Conservation (phyloP, 371 early-diverging fungal genomes). For the Synchytrium microbalum region DNA sequence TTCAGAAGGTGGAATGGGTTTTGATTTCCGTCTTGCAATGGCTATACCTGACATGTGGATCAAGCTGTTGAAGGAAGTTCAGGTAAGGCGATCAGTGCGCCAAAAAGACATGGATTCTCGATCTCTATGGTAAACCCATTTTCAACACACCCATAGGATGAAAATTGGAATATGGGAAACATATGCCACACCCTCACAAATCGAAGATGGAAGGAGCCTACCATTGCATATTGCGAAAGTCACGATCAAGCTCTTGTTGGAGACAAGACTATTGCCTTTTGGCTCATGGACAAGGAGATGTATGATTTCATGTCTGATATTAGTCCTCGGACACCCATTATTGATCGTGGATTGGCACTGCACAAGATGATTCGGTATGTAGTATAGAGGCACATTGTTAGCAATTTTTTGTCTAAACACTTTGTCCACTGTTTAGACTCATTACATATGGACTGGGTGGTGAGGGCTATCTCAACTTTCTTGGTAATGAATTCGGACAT, state of each 20-base stretch:
- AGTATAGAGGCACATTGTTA: background rate
- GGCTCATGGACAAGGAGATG: slow-evolving; percentile 99
- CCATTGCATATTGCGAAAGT: slow-evolving; percentile 88
- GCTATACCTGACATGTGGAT: slow-evolving; percentile 99
- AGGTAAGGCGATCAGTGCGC: slow-evolving; percentile 12
- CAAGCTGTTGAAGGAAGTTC: slow-evolving; percentile 80
- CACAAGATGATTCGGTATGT: slow-evolving; percentile 86
- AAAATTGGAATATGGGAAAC: slow-evolving; percentile 86
- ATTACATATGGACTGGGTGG: slow-evolving; percentile 85
- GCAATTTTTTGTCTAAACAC: background rate
- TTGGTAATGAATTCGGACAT: slow-evolving; percentile 96
- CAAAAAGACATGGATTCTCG: no score
- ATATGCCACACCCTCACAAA: slow-evolving; percentile 82
- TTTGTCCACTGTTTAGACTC: slow-evolving; percentile 27
- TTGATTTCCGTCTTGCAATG: slow-evolving; percentile 95
- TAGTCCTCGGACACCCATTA: slow-evolving; percentile 70
- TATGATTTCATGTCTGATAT: slow-evolving; percentile 86
- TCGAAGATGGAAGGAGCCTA: slow-evolving; percentile 78
- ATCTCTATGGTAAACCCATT: no score
- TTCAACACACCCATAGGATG: slow-evolving; percentile 47
- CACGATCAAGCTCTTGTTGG: slow-evolving; percentile 97
- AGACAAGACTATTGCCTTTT: slow-evolving; percentile 95
- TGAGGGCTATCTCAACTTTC: slow-evolving; percentile 92
- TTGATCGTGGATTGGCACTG: slow-evolving; percentile 88
- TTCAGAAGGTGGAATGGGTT: slow-evolving; percentile 88